Evolutionary conservation across 768 basidiomycete genomes (phyloP), one percentile per base, ranked within the genome.

Genomic region (Leccinum boreale): DNA sequence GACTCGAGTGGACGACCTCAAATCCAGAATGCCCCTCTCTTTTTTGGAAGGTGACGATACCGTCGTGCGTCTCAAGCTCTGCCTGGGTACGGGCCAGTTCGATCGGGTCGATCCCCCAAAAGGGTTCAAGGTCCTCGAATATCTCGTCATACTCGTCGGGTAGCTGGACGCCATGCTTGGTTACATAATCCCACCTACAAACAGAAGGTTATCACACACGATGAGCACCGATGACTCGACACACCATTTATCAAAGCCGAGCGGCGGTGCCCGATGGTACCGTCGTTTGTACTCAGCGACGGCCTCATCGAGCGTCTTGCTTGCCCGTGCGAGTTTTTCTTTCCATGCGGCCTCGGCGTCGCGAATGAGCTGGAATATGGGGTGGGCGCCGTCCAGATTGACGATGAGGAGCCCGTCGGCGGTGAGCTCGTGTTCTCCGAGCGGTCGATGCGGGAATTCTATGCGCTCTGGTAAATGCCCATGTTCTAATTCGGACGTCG

Each of bases 141-240:
- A 80, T 79, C 58, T 78, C 77, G 63, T 80, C 78, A 48, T 81
- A 80, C 56, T 80, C 79, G 58, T 80, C 80, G 15, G 73, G 75
- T 1, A 80, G 68, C 45, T 71, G 74, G 2, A 80, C 71, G 28
- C 71, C 59, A 58, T 81, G 60, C 50, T 62, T 60, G n/a, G 70
- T 66, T 6, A 75, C 75, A 56, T 77, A 81, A 21, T 70, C 60
- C 79, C 78, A 80, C 78, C 77, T 73, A n/a, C 0, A n/a, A 9
- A 39, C 36, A 9, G 36, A 39, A 39, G 3, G 39, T 42, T n/a
- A 42, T 2, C 15, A 48, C 53, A 17, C 9, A 17, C 14, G 21
- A 31, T 7, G 26, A 51, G 9, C 39, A 35, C 2, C 21, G 17
- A 51, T 9, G 49, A n/a, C n/a, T 42, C 35, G 23, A 56, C 70